Evolutionary conservation across 1,284 basidiomycete genomes (phyloP).

Genomic region (Cronartium ribicola): DNA sequence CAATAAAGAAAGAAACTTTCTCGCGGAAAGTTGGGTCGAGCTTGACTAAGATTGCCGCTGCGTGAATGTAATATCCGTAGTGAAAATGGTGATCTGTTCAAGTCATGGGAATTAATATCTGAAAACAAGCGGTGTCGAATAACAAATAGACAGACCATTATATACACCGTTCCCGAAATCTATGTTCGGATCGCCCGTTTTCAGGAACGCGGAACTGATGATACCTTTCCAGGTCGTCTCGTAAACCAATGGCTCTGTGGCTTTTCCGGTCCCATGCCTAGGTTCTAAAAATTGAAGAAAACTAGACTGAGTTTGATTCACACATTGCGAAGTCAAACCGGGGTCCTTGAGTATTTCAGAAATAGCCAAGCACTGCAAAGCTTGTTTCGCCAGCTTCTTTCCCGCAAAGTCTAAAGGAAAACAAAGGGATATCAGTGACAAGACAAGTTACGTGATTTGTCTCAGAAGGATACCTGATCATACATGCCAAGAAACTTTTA

Average conservation of each 20-base stretch:
- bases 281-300: slow-evolving; percentile 18
- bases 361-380: slow-evolving; percentile 29
- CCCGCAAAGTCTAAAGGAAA: slow-evolving; percentile 30
- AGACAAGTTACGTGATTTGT: no score
- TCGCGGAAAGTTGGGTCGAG: slow-evolving; percentile 22
- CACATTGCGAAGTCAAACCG: slow-evolving; percentile 11
- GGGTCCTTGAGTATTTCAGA: slow-evolving; percentile 11
- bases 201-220: slow-evolving; percentile 30
- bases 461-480: no score
- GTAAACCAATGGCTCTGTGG: slow-evolving; percentile 34
- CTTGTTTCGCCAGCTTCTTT: slow-evolving; percentile 42
- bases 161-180: slow-evolving; percentile 43
- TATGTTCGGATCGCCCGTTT: slow-evolving; percentile 24
- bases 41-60: slow-evolving; percentile 42
- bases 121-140: background rate
- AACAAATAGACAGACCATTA: slow-evolving; percentile 21
- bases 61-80: slow-evolving; percentile 39
- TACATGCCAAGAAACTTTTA: background rate
- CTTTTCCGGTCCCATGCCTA: background rate
- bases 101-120: background rate
- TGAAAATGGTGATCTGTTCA: slow-evolving; percentile 43
- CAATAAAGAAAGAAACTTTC: slow-evolving; percentile 5
- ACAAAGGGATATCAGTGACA: no score
- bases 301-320: slow-evolving; percentile 22
- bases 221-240: slow-evolving; percentile 43